phyloP scores from a whole-genome alignment of 495 filamentous ascomycete genomes.

The Cenococcum geophilum region DNA sequence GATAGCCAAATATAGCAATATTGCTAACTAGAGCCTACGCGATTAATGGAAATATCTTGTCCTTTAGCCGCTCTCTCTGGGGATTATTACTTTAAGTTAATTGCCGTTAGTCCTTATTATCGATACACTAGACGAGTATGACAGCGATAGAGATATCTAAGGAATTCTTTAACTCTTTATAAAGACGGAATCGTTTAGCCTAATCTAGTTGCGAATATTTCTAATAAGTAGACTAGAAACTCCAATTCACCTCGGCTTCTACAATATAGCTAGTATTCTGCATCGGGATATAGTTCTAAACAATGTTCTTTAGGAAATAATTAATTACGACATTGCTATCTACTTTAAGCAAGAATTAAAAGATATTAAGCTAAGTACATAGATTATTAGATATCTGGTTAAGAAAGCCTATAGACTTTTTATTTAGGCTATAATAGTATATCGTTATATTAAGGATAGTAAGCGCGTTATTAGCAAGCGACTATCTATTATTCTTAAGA shows the following conservation, averaged over 20 bases:
- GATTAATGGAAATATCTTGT: slow-evolving; percentile 12
- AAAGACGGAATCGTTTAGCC: slow-evolving; percentile 14
- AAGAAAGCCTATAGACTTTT: slow-evolving; percentile 36
- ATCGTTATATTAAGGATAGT: slow-evolving; percentile 17
- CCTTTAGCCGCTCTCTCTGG: neutral
- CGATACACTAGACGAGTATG: slow-evolving; percentile 38
- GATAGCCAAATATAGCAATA: slow-evolving; percentile 6
- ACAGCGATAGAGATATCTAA: slow-evolving; percentile 22
- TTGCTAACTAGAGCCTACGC: slow-evolving; percentile 9
- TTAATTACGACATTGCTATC: slow-evolving; percentile 36
- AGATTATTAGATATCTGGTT: slow-evolving; percentile 30
- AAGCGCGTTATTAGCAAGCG: too few species aligned
- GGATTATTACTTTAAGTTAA: neutral
- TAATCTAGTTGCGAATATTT: slow-evolving; percentile 29
- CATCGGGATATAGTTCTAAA: slow-evolving; percentile 33
- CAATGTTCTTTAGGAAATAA: slow-evolving; percentile 27
- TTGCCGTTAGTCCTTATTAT: slow-evolving; percentile 28
- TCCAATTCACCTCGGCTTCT: slow-evolving; percentile 28
- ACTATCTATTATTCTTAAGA: too few species aligned
- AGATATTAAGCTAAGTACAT: neutral
- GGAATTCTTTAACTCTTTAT: slow-evolving; percentile 32
- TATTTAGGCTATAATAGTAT: slow-evolving; percentile 24
- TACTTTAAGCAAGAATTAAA: slow-evolving; percentile 29
- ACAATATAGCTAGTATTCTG: slow-evolving; percentile 1
- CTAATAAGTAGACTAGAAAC: slow-evolving; percentile 38